phyloP scores from a whole-genome alignment of 257 asterid species.

The Plectranthus barbatus region DNA sequence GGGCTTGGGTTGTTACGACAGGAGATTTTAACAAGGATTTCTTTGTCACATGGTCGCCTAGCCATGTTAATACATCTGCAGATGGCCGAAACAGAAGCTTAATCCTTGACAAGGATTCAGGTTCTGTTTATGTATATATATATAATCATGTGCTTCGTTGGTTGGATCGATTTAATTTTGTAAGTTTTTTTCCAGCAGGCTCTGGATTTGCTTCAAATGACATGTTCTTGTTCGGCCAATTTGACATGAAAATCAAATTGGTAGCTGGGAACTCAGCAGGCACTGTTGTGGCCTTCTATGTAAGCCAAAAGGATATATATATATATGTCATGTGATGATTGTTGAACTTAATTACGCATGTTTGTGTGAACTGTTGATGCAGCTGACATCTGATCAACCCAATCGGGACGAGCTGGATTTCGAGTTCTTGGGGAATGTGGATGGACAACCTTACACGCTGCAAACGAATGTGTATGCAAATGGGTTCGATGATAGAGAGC shows the following conservation, averaged over 20 bases:
- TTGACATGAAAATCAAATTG: constrained; percentile 74
- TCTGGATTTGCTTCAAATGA: constrained; percentile 62
- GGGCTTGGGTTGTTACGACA: constrained; percentile 56
- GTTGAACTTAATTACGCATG: too few species aligned
- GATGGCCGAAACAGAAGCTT: constrained; percentile 60
- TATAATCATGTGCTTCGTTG: not conserved
- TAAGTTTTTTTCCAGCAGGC: constrained; percentile 30
- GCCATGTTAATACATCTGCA: constrained; percentile 63
- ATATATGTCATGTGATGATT: too few species aligned
- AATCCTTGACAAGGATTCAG: constrained; percentile 60
- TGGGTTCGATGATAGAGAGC: constrained; percentile 69
- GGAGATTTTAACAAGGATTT: constrained; percentile 88
- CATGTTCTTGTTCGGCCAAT: constrained; percentile 72
- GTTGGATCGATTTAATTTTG: not conserved
- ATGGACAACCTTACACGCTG: constrained; percentile 49
- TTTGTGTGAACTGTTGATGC: too few species aligned
- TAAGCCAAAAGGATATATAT: too few species aligned
- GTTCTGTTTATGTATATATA: not conserved
- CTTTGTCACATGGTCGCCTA: constrained; percentile 67
- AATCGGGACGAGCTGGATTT: constrained; percentile 85
- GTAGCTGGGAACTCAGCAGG: constrained; percentile 87
- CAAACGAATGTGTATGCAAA: constrained; percentile 77
- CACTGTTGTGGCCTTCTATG: constrained; percentile 81
- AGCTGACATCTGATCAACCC: constrained; percentile 55
- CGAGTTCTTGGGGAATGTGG: constrained; percentile 75